Base-by-base conservation (phyloP, 768 basidiomycete species). In the Agrocybe chaxingu region DNA sequence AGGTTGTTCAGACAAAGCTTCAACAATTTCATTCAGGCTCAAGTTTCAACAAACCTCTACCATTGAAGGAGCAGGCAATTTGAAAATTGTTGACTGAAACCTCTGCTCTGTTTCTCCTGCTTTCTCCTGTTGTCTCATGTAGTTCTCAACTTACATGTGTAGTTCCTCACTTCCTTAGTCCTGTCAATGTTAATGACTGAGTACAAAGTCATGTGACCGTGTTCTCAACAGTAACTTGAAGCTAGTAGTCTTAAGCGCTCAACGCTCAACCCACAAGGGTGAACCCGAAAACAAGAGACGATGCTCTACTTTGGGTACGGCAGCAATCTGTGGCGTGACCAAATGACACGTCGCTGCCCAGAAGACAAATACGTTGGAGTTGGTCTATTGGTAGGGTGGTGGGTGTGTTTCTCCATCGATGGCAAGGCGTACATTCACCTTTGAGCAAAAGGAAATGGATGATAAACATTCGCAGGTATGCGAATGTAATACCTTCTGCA, bases 331-430 rank as follows among this genome's bases (percentile, higher is more conserved):
- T 78, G 76, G 73, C 64, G 63, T 33, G 69, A 76, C 29, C 77
- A 78, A 58, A 80, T 78, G 78, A 60, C 63, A 29, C 59, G 62
- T n/a, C 66, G 77, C 11, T 78, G 77, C 49, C 75, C 76, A n/a
- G 66, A 72, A 3, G 72, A 64, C 53, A 67, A 61, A 34, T 71
- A 66, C 41, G 47, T 74, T 18, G 77, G 76, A 4, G 59, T 73
- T n/a, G 77, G 68, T 1, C 48, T 57, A 12, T 57, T 77, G 39
- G 42, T 53, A n/a, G 63, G 72, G 51, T 78, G 78, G 77, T 74
- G 40, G 62, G 70, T 51, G 8, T 16, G 16, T 32, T 44, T 30
- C 35, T 47, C 7, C 24, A n/a, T 10, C 43, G 13, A 44, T 12
- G 36, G 18, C 18, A 6, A 1, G 31, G 36, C 45, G 32, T 31